Evolutionary conservation across 805 yeast species (phyloP).

Genomic region (Candida chilensis): DNA sequence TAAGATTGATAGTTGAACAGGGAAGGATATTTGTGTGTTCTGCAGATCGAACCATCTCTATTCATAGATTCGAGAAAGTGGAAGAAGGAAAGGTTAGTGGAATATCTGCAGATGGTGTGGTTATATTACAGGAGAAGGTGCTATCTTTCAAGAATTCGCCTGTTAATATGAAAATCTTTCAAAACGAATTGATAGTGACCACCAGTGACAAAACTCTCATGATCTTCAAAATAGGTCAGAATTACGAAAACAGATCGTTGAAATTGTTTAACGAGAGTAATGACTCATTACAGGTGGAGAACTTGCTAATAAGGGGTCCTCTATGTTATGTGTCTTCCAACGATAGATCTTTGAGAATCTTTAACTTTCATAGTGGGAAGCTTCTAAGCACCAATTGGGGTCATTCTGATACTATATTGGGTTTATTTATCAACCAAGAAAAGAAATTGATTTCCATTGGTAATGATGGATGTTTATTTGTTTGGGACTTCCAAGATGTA

Average conservation of each 20-base stretch:
- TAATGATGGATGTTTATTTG: slow-evolving; percentile 45
- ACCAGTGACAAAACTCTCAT: slow-evolving; percentile 40
- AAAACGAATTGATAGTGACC: slow-evolving; percentile 36
- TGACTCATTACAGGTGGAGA: slow-evolving; percentile 36
- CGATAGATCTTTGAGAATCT: slow-evolving; percentile 50
- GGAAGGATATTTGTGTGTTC: slow-evolving; percentile 41
- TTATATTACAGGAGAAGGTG: slow-evolving; percentile 29
- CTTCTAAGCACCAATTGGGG: slow-evolving; percentile 50
- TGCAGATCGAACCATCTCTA: slow-evolving; percentile 49
- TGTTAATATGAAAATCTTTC: slow-evolving; percentile 22
- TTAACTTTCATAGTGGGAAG: slow-evolving; percentile 34
- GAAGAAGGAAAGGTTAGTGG: slow-evolving; percentile 9
- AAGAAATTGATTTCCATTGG: slow-evolving; percentile 32
- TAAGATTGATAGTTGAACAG: slow-evolving; percentile 20
- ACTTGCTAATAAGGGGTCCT: slow-evolving; percentile 20
- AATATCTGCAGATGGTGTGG: slow-evolving; percentile 2
- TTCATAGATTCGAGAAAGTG: slow-evolving; percentile 29
- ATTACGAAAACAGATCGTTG: slow-evolving; percentile 21
- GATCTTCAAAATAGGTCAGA: slow-evolving; percentile 22
- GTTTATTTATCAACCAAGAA: slow-evolving; percentile 16
- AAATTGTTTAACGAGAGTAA: slow-evolving; percentile 28
- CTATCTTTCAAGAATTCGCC: slow-evolving; percentile 46
- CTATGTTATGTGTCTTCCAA: slow-evolving; percentile 33
- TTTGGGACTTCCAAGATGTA: slow-evolving; percentile 26
- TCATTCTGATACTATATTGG: slow-evolving; percentile 42